These are phyloP conservation scores for Aquanectria penicillioides DNA, from an alignment of 2,329 filamentous ascomycete species.

Conservation along the genomic window DNA sequence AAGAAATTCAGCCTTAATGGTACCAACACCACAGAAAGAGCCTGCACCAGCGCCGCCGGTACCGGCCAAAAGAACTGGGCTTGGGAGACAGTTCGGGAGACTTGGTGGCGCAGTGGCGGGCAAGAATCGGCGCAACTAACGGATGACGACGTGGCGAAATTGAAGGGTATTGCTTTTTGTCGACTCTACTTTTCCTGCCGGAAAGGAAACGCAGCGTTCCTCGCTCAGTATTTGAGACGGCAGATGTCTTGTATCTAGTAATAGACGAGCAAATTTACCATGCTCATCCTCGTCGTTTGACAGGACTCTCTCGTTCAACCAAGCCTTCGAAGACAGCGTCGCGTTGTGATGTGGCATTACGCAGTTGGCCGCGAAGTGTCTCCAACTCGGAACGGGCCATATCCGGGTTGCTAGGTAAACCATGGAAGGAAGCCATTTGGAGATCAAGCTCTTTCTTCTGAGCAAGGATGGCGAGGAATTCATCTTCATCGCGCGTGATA, in stretches of 20 bases:
- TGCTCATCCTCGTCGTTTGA: constrained; percentile 50
- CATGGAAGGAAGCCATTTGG: constrained; percentile 73
- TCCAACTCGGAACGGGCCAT: constrained; percentile 78
- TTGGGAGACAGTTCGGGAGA: constrained; percentile 76
- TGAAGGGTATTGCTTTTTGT: constrained; percentile 21
- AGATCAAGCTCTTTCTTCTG: constrained; percentile 68
- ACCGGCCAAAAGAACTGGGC: constrained; percentile 67
- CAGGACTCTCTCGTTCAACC: constrained; percentile 69
- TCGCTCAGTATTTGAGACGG: constrained; percentile 6
- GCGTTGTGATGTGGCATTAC: constrained; percentile 67
- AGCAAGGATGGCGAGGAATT: constrained; percentile 66
- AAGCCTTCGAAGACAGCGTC: constrained; percentile 81
- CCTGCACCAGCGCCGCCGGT: constrained; percentile 52
- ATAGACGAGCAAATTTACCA: constrained; percentile 17
- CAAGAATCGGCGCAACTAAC: constrained; percentile 64
- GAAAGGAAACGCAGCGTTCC: constrained; percentile 1
- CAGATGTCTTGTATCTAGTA: constrained; percentile 4
- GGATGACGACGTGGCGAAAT: constrained; percentile 15
- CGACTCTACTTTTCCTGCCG: constrained; percentile 5
- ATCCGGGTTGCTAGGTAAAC: constrained; percentile 76
- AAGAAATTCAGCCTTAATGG: constrained; percentile 46
- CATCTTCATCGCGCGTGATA: constrained; percentile 66
- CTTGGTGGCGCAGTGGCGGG: constrained; percentile 77
- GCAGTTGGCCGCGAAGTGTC: constrained; percentile 71
- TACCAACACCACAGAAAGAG: constrained; percentile 62